Base-by-base conservation (phyloP, 495 filamentous ascomycete species). In the Immersiella caudata region DNA sequence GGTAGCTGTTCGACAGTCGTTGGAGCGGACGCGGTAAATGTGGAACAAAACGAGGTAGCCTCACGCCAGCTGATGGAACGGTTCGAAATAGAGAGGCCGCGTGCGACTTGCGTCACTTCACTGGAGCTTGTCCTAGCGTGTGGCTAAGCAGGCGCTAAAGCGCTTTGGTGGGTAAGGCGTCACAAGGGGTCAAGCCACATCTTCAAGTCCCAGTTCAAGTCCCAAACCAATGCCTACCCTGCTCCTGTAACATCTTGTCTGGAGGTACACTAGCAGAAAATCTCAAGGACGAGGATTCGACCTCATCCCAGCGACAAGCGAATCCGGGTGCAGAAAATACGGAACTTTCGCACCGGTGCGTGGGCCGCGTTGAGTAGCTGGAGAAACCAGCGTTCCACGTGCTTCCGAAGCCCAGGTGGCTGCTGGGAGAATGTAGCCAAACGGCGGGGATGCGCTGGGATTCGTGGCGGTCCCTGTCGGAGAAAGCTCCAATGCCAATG, bases 31-130 rank as follows among this genome's bases (percentile, higher is more conserved):
- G 16, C 11, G 40, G 16, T 46, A 14, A 46, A 14, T 12, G 40
- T 46, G 40, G 40, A 46, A 46, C 40, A 46, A 18, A 33, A 55
- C 3, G 52, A 55, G 22, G 52, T n/a, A 46, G 11, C 40, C 40
- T 46, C 16, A 12, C 40, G 40, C 40, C 40, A 46, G 40, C 11
- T 14, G 16, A 46, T 46, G 40, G 40, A 46, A 46, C 14, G 40
- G 40, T 46, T 46, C 40, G 40, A 14, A 46, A 22, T 55, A 2
- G 50, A 7, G 52, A 55, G 52, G 52, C 52, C 52, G 52, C 52
- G 52, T 26, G 52, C 24, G 52, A 26, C 20, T 22, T 55, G 52
- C 52, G 52, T 55, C 52, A 55, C 52, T 55, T 11, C 20, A 26
- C 52, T 55, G 21, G 21, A 55, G 52, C 40, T 46, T 46, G 14